Percentiles rank a stretch among this genome's conserved stretches.
Conservation (phyloP, 345 rosid genomes). For the Barbarea vulgaris region DNA sequence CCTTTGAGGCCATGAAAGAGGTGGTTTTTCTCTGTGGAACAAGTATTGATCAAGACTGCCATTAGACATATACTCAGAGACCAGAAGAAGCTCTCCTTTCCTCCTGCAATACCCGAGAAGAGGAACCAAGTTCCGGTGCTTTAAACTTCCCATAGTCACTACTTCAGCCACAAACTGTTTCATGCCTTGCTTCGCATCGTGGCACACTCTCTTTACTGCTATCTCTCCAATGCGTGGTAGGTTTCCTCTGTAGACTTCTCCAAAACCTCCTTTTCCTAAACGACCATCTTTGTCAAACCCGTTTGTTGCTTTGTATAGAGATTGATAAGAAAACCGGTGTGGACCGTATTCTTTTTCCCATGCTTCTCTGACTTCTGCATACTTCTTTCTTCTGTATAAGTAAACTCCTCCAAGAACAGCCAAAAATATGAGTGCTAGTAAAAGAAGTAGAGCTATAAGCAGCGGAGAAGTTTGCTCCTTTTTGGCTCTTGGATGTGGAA, state of each 20-base stretch:
- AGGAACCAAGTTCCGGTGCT: slow-evolving; percentile 52
- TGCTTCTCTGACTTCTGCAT: slow-evolving; percentile 55
- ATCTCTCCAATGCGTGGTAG: slow-evolving; percentile 44
- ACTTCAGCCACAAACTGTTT: slow-evolving; percentile 53
- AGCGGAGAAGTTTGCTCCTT: slow-evolving; percentile 14
- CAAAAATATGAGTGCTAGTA: slow-evolving; percentile 16
- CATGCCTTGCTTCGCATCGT: slow-evolving; percentile 50
- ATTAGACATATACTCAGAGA: slow-evolving; percentile 56
- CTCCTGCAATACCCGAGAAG: slow-evolving; percentile 56
- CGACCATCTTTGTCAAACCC: slow-evolving; percentile 52
- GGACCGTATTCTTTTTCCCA: slow-evolving; percentile 67
- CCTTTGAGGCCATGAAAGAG: slow-evolving; percentile 48
- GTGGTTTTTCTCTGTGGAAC: slow-evolving; percentile 15
- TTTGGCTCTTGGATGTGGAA: slow-evolving; percentile 40
- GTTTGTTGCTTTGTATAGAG: slow-evolving; percentile 58
- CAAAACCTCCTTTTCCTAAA: slow-evolving; percentile 62
- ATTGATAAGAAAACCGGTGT: slow-evolving; percentile 55
- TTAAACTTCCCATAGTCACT: slow-evolving; percentile 47
- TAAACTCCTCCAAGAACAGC: slow-evolving; percentile 24
- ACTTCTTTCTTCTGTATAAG: slow-evolving; percentile 46
- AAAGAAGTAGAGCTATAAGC: slow-evolving; percentile 31
- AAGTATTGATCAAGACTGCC: slow-evolving; percentile 55
- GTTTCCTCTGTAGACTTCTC: slow-evolving; percentile 56
- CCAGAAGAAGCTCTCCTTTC: slow-evolving; percentile 50
- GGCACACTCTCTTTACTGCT: slow-evolving; percentile 59